A percentile compares a stretch with the other conserved stretches of the same genome.
Conservation (phyloP, 192 early-diverging fungal genomes). For the Coemansia sp. region DNA sequence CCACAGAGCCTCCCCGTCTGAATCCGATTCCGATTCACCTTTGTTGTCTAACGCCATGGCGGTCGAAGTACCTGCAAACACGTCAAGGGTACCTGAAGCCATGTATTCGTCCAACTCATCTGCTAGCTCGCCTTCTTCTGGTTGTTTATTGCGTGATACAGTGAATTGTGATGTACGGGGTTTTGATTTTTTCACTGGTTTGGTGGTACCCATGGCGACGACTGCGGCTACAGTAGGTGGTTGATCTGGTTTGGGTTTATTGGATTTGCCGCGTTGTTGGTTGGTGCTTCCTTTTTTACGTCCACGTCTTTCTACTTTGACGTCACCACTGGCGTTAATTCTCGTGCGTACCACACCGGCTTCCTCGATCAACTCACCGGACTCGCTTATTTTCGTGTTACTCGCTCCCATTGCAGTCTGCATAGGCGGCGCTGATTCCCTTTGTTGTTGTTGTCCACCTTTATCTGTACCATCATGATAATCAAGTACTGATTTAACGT, state of each 20-base stretch:
- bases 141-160: not conserved
- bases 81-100: not conserved
- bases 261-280: slow-evolving; percentile 2
- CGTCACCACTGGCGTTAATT: slow-evolving; percentile 34
- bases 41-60: not conserved
- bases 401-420: slow-evolving; percentile 19
- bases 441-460: not conserved
- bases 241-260: not conserved
- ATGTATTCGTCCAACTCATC: slow-evolving; percentile 14
- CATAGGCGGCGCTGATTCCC: not conserved
- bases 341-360: slow-evolving; percentile 38
- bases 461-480: slow-evolving; percentile 52
- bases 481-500: slow-evolving; percentile 68
- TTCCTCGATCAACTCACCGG: slow-evolving; percentile 35
- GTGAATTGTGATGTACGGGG: no score
- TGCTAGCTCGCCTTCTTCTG: slow-evolving; percentile 16
- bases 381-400: slow-evolving; percentile 22
- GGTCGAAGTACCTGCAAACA: not conserved
- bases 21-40: slow-evolving; percentile 16
- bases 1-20: slow-evolving; percentile 46
- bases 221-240: not conserved
- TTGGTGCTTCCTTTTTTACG: slow-evolving; percentile 53
- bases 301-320: slow-evolving; percentile 43
- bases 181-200: not conserved
- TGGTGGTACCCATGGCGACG: not conserved